Percentiles rank a stretch among this genome's conserved stretches.
phyloP scores from a whole-genome alignment of 371 early-diverging fungal genomes.

The Synchytrium microbalum region DNA sequence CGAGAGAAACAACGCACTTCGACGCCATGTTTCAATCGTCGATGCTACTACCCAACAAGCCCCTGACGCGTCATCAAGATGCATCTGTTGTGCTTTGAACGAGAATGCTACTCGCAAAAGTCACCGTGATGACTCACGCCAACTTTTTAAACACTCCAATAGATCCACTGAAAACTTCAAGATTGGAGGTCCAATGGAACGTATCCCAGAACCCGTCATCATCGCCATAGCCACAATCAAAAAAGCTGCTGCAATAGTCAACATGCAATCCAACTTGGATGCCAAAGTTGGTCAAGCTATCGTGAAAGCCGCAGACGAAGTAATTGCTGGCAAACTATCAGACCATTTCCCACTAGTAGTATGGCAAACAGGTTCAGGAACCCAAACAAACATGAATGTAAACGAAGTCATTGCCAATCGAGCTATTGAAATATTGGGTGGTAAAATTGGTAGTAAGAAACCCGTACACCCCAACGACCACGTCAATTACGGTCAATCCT shows the following conservation, averaged over 20 bases:
- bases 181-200: conserved; percentile 84
- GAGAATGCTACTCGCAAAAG: neutral
- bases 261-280: conserved; percentile 67
- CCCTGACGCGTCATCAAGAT: neutral
- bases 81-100: neutral
- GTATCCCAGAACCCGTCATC: conserved; percentile 89
- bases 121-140: neutral
- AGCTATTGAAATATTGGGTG: conserved; percentile 89
- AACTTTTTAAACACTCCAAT: too few relatives aligned
- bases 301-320: conserved; percentile 61
- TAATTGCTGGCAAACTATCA: conserved; percentile 75
- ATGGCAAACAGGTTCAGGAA: conserved; percentile 97
- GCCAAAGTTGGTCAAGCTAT: conserved; percentile 73
- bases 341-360: conserved; percentile 94
- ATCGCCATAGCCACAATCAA: conserved; percentile 90
- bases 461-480: conserved; percentile 97
- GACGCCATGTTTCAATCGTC: too few relatives aligned
- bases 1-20: too few relatives aligned
- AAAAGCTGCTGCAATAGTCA: conserved; percentile 86
- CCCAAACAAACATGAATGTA: conserved; percentile 93
- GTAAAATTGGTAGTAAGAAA: conserved; percentile 72
- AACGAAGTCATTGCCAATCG: conserved; percentile 87
- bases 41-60: neutral
- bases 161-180: conserved; percentile 87
- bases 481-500: conserved; percentile 91